Percentiles rank a stretch among this genome's conserved stretches.
Evolutionary conservation across 164 flowering plant species (phyloP).

Genomic region (Cinnamomum micranthum): DNA sequence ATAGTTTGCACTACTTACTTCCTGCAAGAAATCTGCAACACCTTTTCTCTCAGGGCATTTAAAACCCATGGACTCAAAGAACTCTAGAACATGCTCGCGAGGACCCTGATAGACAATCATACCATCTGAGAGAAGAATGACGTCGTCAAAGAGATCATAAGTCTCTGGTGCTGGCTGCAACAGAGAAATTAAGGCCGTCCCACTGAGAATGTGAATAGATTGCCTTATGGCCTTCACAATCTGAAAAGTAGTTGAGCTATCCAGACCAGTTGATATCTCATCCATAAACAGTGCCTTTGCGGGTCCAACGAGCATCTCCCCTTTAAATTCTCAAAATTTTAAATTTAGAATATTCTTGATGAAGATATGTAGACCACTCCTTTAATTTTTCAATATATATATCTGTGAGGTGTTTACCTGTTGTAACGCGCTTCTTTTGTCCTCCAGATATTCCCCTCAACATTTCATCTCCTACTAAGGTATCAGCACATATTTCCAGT

Average conservation of each 20-base stretch:
- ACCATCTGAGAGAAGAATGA: neutral
- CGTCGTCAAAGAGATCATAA: slow-evolving; percentile 30
- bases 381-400: no score
- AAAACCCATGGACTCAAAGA: neutral
- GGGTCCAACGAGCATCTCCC: slow-evolving; percentile 53
- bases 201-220: slow-evolving; percentile 37
- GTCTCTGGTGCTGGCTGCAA: slow-evolving; percentile 43
- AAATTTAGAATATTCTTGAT: neutral
- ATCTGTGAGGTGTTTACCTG: slow-evolving; percentile 13
- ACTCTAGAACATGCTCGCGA: neutral
- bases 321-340: slow-evolving; percentile 14
- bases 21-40: neutral
- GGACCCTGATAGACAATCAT: neutral
- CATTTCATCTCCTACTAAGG: slow-evolving; percentile 30
- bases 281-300: slow-evolving; percentile 27
- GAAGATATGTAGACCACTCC: neutral
- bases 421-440: slow-evolving; percentile 31
- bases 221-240: slow-evolving; percentile 52
- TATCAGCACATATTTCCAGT: slow-evolving; percentile 29
- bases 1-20: neutral
- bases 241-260: slow-evolving; percentile 59
- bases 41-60: neutral
- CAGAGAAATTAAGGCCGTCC: slow-evolving; percentile 40
- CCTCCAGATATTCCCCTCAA: slow-evolving; percentile 32
- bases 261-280: slow-evolving; percentile 43